Conservation (phyloP, 2,329 filamentous ascomycete genomes). For the Colletotrichum sp. region DNA sequence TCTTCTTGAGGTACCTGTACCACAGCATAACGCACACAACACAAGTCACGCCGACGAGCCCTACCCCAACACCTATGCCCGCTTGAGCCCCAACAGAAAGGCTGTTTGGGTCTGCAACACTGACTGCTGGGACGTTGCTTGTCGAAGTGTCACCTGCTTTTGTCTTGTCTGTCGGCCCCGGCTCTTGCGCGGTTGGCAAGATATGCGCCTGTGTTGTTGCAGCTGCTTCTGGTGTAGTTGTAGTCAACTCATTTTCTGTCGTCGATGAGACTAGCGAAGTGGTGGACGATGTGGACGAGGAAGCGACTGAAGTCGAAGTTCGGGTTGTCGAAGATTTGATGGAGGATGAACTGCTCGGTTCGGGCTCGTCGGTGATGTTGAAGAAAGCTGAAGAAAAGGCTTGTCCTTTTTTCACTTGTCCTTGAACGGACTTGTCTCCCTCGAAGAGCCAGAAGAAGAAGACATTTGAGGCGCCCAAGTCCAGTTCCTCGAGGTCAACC, state of each 20-base stretch:
- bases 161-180: not conserved
- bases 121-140: not conserved
- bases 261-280: not conserved
- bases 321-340: not conserved
- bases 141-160: not conserved
- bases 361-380: conserved; percentile 25
- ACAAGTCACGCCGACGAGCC: not conserved
- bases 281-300: rapidly evolving
- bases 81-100: not conserved
- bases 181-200: not conserved
- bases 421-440: conserved; percentile 11
- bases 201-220: rapidly evolving
- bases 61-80: not conserved
- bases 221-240: rapidly evolving
- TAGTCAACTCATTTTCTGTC: not conserved
- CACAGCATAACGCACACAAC: not conserved
- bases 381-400: conserved; percentile 14
- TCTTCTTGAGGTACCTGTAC: not conserved
- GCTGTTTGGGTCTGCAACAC: not conserved
- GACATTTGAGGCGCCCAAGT: conserved; percentile 17
- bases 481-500: conserved; percentile 18
- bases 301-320: not conserved
- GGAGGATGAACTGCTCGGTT: not conserved
- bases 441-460: conserved; percentile 28
- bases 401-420: not conserved